phyloP scores from a whole-genome alignment of 441 rosid genomes.

The Pelargonium myrrhifolium region DNA sequence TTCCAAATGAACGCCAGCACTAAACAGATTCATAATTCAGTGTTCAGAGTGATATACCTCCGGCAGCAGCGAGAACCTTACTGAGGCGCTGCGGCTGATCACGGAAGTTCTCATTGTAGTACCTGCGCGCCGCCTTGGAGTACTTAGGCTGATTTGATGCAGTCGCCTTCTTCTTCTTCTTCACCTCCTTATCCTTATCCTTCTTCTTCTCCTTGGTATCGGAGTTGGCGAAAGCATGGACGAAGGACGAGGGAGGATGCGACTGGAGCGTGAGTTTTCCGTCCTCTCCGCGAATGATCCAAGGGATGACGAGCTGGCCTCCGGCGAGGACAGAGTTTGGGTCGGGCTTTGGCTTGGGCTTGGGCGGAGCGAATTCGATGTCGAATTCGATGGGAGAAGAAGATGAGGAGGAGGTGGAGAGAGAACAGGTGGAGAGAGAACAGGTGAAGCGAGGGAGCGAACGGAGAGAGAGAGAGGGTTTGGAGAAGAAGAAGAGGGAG shows the following conservation, averaged over 20 bases:
- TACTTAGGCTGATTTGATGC: slow-evolving; percentile 29
- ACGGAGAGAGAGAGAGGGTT: slow-evolving; percentile 31
- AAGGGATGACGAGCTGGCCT: slow-evolving; percentile 61
- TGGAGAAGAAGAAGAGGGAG: slow-evolving; percentile 30
- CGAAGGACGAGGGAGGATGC: slow-evolving; percentile 54
- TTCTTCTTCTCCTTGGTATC: slow-evolving; percentile 42
- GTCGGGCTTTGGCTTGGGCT: slow-evolving; percentile 33
- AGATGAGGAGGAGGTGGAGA: slow-evolving; percentile 10
- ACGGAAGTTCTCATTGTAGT: slow-evolving; percentile 67
- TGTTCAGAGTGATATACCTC: slow-evolving; percentile 40
- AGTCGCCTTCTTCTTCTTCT: not conserved
- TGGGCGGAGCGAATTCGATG: slow-evolving; percentile 74
- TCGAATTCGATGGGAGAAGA: slow-evolving; percentile 37
- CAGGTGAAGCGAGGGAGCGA: slow-evolving; percentile 35
- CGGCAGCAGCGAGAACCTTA: slow-evolving; percentile 87
- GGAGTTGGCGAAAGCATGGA: slow-evolving; percentile 58
- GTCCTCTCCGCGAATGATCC: slow-evolving; percentile 84
- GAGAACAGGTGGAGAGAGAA: slow-evolving; percentile 30
- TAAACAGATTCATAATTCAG: not conserved
- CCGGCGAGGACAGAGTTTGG: slow-evolving; percentile 11
- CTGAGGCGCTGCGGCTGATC: slow-evolving; percentile 69
- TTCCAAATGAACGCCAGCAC: no score
- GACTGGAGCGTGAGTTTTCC: slow-evolving; percentile 66
- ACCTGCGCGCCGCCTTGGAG: slow-evolving; percentile 80
- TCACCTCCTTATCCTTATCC: not conserved